phyloP scores from a whole-genome alignment of 371 early-diverging fungal species.

The Cokeromyces recurvatus region DNA sequence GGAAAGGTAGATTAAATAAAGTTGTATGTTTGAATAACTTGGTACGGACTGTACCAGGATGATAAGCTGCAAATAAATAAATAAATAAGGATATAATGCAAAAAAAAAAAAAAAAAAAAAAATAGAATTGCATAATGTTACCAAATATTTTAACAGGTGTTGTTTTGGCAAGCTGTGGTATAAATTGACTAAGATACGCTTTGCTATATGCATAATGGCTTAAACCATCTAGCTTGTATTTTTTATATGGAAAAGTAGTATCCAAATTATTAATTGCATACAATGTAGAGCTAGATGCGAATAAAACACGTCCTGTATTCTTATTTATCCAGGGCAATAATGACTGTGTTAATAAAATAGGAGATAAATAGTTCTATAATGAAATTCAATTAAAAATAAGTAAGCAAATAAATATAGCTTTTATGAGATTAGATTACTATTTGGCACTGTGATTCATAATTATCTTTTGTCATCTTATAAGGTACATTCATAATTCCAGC shows the following conservation, averaged over 20 bases:
- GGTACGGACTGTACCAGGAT: slow-evolving; percentile 45
- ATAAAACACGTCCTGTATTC: slow-evolving; percentile 21
- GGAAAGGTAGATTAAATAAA: slow-evolving; percentile 20
- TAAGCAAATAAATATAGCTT: not conserved
- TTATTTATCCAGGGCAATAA: slow-evolving; percentile 28
- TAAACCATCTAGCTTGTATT: slow-evolving; percentile 28
- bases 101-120: no score
- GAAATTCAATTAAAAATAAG: not conserved
- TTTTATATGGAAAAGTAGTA: slow-evolving; percentile 1
- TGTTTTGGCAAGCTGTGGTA: slow-evolving; percentile 9
- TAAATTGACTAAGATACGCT: slow-evolving; percentile 22
- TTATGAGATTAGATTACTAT: slow-evolving; percentile 10
- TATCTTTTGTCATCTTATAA: slow-evolving; percentile 54
- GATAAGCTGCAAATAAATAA: slow-evolving; percentile 36
- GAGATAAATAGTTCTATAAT: slow-evolving; percentile 35
- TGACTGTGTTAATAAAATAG: slow-evolving; percentile 21
- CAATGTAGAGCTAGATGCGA: slow-evolving; percentile 42
- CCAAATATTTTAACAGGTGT: slow-evolving; percentile 12
- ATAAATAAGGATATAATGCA: no score
- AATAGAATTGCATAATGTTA: no score
- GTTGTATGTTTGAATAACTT: slow-evolving; percentile 32
- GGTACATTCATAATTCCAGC: slow-evolving; percentile 77
- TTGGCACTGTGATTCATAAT: slow-evolving; percentile 67
- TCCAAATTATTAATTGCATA: slow-evolving; percentile 23
- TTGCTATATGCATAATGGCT: slow-evolving; percentile 42